Evolutionary conservation across 805 yeast genomes (phyloP).

Genomic region (Cyberlindnera bimundalis): DNA sequence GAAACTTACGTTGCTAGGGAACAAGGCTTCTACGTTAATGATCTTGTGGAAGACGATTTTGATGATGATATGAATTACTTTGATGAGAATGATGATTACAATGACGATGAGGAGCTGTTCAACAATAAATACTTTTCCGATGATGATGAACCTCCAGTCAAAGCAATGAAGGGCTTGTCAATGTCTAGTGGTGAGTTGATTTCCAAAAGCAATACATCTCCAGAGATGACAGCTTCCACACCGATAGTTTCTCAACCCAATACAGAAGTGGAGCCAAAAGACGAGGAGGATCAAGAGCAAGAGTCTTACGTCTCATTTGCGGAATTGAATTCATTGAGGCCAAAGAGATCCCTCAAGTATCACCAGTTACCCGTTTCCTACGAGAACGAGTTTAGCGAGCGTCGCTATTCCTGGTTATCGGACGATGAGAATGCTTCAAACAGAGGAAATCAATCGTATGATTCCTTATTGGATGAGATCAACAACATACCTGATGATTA

Average conservation of each 20-base stretch:
- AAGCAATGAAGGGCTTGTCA: too few species aligned
- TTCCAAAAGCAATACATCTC: too few species aligned
- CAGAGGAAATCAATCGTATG: constrained; percentile 30
- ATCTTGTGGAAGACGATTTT: constrained; percentile 37
- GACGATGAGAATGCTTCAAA: constrained; percentile 22
- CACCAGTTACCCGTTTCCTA: constrained; percentile 35
- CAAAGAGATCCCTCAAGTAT: constrained; percentile 30
- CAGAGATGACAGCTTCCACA: too few species aligned
- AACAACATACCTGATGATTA: constrained; percentile 46
- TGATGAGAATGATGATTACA: constrained; percentile 34
- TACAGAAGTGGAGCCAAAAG: too few species aligned
- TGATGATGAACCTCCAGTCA: too few species aligned
- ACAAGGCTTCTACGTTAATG: constrained; percentile 37
- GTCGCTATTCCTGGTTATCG: constrained; percentile 28
- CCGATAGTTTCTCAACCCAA: too few species aligned
- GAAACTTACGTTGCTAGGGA: constrained; percentile 22
- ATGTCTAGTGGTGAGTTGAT: too few species aligned
- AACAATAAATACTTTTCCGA: constrained; percentile 27
- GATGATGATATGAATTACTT: constrained; percentile 40
- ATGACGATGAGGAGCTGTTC: constrained; percentile 33
- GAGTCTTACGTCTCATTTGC: not conserved
- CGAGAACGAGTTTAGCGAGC: constrained; percentile 33
- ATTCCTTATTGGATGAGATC: constrained; percentile 47
- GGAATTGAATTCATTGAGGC: constrained; percentile 8
- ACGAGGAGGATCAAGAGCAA: not conserved